Percentiles rank a stretch among this genome's conserved stretches.
phyloP scores from a whole-genome alignment of 371 early-diverging fungal genomes.

The Rhizopus delemar region DNA sequence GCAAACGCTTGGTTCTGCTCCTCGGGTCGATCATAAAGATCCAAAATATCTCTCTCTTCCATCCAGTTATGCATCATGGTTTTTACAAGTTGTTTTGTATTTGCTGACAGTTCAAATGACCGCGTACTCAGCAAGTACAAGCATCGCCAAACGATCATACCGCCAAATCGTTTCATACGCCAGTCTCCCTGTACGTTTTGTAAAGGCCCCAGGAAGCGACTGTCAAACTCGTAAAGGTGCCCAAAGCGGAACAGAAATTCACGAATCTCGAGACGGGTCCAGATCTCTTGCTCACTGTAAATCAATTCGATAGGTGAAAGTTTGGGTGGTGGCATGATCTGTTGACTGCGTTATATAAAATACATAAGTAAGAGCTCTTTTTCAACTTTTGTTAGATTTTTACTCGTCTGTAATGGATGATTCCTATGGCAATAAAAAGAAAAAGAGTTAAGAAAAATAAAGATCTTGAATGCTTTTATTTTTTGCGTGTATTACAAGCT shows the following conservation, averaged over 20 bases:
- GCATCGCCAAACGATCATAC: constrained; percentile 22
- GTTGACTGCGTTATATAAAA: not conserved
- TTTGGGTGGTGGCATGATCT: constrained; percentile 23
- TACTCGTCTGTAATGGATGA: not conserved
- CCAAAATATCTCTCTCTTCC: constrained; percentile 16
- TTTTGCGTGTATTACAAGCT: not conserved
- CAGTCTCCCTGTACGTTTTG: constrained; percentile 52
- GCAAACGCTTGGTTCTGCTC: constrained; percentile 18
- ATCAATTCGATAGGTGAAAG: constrained; percentile 25
- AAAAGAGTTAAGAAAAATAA: no score
- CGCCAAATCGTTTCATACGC: constrained; percentile 35
- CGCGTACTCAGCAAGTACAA: constrained; percentile 9
- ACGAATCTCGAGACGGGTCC: constrained; percentile 48
- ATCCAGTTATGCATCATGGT: constrained; percentile 24
- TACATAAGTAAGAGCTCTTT: not conserved
- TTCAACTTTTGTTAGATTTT: not conserved
- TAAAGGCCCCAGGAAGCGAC: constrained; percentile 19
- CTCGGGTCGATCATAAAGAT: constrained; percentile 9
- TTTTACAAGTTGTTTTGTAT: constrained; percentile 9
- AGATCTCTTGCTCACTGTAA: constrained; percentile 41
- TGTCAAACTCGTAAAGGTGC: constrained; percentile 30
- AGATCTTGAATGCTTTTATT: no score
- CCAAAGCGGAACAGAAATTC: constrained; percentile 50
- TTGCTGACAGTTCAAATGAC: constrained; percentile 6
- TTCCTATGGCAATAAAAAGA: not conserved